Evolutionary conservation across 331 rosid genomes (phyloP).

Genomic region (Telfairia occidentalis): DNA sequence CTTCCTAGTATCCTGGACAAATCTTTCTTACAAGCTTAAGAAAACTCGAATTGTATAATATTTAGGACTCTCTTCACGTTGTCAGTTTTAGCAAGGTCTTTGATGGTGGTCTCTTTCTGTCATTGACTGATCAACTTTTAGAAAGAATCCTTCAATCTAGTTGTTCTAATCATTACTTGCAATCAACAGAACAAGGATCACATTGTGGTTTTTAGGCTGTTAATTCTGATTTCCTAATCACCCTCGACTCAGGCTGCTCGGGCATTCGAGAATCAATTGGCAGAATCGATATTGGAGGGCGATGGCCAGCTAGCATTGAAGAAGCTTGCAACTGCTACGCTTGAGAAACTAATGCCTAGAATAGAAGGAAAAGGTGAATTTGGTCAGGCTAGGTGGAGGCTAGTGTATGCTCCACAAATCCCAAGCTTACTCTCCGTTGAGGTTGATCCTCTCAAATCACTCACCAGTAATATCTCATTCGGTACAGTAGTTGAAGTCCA

Average conservation of each 20-base stretch:
- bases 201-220: background rate
- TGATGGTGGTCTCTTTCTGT: background rate
- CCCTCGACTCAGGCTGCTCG: constrained; percentile 50
- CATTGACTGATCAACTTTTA: background rate
- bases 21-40: background rate
- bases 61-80: background rate
- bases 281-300: constrained; percentile 55
- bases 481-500: constrained; percentile 89
- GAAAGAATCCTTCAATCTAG: background rate
- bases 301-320: constrained; percentile 63
- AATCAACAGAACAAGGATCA: background rate
- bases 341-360: constrained; percentile 84
- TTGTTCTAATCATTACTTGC: constrained; percentile 1
- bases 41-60: background rate
- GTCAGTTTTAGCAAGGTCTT: background rate
- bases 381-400: constrained; percentile 80
- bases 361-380: constrained; percentile 87
- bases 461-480: constrained; percentile 64
- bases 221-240: background rate
- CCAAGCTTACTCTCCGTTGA: constrained; percentile 57
- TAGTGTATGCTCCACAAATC: constrained; percentile 82
- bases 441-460: constrained; percentile 61
- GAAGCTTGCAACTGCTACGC: constrained; percentile 83
- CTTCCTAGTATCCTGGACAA: background rate
- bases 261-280: constrained; percentile 67